Evolutionary conservation across 768 basidiomycete genomes (phyloP).

Genomic region (Boletus reticuloceps): DNA sequence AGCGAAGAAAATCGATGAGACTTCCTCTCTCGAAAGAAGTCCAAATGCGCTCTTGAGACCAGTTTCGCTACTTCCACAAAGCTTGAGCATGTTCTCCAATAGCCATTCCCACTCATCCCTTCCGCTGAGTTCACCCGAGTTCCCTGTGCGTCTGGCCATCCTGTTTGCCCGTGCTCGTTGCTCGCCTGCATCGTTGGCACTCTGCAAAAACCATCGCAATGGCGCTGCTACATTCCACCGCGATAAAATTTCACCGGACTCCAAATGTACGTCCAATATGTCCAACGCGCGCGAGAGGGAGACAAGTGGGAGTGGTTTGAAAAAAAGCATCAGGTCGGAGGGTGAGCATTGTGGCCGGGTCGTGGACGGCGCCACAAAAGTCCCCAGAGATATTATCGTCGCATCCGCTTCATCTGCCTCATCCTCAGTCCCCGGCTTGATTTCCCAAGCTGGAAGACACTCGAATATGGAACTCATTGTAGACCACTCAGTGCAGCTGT

Average conservation of each 20-base stretch:
- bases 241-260: conserved; percentile 88
- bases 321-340: conserved; percentile 75
- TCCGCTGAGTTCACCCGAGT: conserved; percentile 50
- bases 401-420: conserved; percentile 78
- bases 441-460: conserved; percentile 90
- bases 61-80: conserved; percentile 61
- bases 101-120: conserved; percentile 85
- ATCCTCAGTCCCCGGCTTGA: conserved; percentile 50
- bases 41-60: conserved; percentile 78
- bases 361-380: conserved; percentile 76
- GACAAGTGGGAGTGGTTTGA: conserved; percentile 70
- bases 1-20: conserved; percentile 78
- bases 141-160: conserved; percentile 73
- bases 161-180: conserved; percentile 86
- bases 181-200: conserved; percentile 57
- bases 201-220: conserved; percentile 88
- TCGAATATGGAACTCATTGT: conserved; percentile 93
- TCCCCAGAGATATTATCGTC: conserved; percentile 75
- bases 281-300: conserved; percentile 84
- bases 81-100: conserved; percentile 86
- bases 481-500: conserved; percentile 67
- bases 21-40: conserved; percentile 63
- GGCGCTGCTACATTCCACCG: conserved; percentile 85
- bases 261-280: conserved; percentile 89
- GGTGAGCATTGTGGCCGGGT: conserved; percentile 54